These are phyloP conservation scores for Pythium sp. DNA, from an alignment of 352 stramenopile species.

Conservation along the genomic window DNA sequence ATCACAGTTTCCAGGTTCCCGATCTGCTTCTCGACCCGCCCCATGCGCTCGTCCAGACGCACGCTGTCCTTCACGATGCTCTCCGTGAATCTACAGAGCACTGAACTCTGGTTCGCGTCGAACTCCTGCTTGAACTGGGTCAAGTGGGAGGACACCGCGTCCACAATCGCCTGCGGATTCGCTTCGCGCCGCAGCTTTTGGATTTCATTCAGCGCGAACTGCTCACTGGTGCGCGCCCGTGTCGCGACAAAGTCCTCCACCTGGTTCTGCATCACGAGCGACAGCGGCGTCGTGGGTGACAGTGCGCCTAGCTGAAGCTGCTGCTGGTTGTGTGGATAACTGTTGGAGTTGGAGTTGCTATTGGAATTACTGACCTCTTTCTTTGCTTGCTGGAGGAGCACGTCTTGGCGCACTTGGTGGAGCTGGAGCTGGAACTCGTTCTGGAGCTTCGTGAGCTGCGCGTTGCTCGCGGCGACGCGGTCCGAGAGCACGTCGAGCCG, in stretches of 20 bases:
- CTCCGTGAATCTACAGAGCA: slow-evolving; percentile 51
- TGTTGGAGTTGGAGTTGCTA: not conserved
- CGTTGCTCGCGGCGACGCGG: slow-evolving; percentile 34
- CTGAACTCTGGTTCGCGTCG: slow-evolving; percentile 41
- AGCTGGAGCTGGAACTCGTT: slow-evolving; percentile 25
- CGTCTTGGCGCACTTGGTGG: slow-evolving; percentile 31
- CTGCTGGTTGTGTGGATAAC: not conserved
- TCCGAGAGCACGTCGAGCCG: slow-evolving; percentile 62
- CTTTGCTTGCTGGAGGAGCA: slow-evolving; percentile 15
- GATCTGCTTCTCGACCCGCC: slow-evolving; percentile 54
- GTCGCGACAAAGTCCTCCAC: slow-evolving; percentile 43
- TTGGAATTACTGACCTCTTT: slow-evolving; percentile 2
- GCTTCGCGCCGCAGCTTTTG: slow-evolving; percentile 28
- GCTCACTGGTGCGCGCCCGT: slow-evolving; percentile 33
- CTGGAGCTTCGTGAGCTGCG: slow-evolving; percentile 14
- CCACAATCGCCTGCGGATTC: slow-evolving; percentile 41
- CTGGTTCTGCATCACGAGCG: slow-evolving; percentile 45
- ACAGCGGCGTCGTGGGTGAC: slow-evolving; percentile 26
- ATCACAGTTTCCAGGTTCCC: slow-evolving; percentile 49
- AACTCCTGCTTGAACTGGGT: slow-evolving; percentile 66
- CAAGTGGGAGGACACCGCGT: slow-evolving; percentile 54
- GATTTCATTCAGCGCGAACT: slow-evolving; percentile 29
- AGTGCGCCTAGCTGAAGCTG: slow-evolving; percentile 12
- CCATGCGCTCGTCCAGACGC: slow-evolving; percentile 52
- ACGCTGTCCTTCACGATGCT: slow-evolving; percentile 45